Conservation (phyloP, 164 flowering plant genomes). For the Akebia trifoliata region DNA sequence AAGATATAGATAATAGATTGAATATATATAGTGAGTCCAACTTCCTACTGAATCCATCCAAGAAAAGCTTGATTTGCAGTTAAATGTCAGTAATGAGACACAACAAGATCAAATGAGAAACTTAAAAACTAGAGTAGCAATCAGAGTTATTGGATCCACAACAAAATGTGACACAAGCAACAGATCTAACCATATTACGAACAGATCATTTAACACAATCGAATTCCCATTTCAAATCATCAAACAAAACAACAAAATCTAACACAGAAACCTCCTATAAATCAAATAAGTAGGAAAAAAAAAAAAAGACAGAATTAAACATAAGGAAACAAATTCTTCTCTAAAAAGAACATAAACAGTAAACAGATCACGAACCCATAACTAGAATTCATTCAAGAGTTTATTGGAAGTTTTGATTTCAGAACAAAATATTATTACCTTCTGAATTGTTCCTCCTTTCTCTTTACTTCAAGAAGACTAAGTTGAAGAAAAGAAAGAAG, state of each 20-base stretch:
- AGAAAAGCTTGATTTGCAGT: background rate
- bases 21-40: too few species aligned
- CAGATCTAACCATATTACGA: slow-evolving; percentile 1
- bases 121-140: too few species aligned
- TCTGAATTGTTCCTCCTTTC: too few species aligned
- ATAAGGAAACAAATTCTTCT: background rate
- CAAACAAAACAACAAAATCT: background rate
- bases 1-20: too few species aligned
- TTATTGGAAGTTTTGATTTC: background rate
- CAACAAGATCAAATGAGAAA: background rate
- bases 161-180: background rate
- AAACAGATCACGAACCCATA: background rate
- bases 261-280: too few species aligned
- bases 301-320: too few species aligned
- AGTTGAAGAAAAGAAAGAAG: background rate
- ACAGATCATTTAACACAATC: background rate
- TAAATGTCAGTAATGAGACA: background rate
- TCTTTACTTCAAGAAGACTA: background rate
- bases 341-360: background rate
- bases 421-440: too few species aligned
- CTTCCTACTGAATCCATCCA: too few species aligned
- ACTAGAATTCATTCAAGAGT: background rate
- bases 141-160: background rate
- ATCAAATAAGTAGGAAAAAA: too few species aligned
- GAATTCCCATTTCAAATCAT: background rate